Percentiles rank a stretch among this genome's conserved stretches.
Evolutionary conservation across 2,329 filamentous ascomycete genomes (phyloP).

Genomic region (Rugonectria rugulosa): DNA sequence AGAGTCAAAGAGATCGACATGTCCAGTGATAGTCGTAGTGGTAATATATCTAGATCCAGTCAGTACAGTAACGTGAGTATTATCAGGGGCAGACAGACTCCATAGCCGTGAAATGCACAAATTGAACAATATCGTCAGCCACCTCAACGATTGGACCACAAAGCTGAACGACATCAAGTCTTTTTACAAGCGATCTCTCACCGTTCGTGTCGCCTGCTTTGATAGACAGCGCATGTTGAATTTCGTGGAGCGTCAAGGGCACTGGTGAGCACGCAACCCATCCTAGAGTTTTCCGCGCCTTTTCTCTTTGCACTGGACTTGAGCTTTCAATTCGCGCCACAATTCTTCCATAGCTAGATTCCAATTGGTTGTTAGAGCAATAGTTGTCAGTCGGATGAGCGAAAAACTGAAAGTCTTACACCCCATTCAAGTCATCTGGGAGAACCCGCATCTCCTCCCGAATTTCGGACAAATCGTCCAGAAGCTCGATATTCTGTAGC

Average conservation of each 20-base stretch:
- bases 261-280: slow-evolving; percentile 18
- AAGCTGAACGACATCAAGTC: background rate
- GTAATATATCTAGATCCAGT: slow-evolving; percentile 3
- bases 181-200: background rate
- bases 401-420: too few species aligned
- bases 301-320: background rate
- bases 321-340: background rate
- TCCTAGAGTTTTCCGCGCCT: slow-evolving; percentile 3
- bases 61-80: too few species aligned
- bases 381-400: too few species aligned
- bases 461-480: background rate
- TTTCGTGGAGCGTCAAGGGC: slow-evolving; percentile 7
- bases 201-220: background rate
- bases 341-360: slow-evolving; percentile 6
- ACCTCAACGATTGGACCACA: slow-evolving; percentile 25
- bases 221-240: slow-evolving; percentile 14
- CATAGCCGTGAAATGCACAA: slow-evolving; percentile 25
- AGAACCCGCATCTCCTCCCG: slow-evolving; percentile 12
- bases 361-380: too few species aligned
- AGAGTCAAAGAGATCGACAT: background rate
- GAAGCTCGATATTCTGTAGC: background rate
- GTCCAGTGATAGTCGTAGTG: background rate
- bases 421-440: slow-evolving; percentile 7
- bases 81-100: background rate
- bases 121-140: slow-evolving; percentile 10